A percentile compares a stretch with the other conserved stretches of the same genome.
These are phyloP conservation scores for Lipomyces sp. DNA, from an alignment of 805 yeast genomes.

Conservation along the genomic window DNA sequence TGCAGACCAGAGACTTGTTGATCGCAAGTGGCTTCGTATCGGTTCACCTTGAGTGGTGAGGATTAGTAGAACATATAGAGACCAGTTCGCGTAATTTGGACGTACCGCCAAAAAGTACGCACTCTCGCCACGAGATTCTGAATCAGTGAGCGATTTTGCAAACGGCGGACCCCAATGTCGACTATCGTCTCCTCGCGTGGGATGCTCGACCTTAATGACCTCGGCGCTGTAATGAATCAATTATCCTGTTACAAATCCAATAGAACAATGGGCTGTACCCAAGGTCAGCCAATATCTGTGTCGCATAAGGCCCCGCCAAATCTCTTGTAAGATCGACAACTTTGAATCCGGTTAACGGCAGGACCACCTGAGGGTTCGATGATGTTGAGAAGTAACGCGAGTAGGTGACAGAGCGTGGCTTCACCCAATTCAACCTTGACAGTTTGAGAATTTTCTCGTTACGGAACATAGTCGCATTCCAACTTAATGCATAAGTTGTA, in stretches of 20 bases:
- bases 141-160: conserved; percentile 38
- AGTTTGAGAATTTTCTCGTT: no score
- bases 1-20: background rate
- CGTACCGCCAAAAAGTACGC: conserved; percentile 49
- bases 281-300: conserved; percentile 50
- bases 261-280: conserved; percentile 36
- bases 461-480: no score
- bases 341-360: conserved; percentile 46
- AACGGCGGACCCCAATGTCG: conserved; percentile 53
- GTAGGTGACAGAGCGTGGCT: no score
- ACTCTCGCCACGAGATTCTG: conserved; percentile 44
- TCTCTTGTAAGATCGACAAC: conserved; percentile 51
- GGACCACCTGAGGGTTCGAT: background rate
- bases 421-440: no score
- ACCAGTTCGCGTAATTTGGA: background rate
- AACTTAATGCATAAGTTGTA: no score
- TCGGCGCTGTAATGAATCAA: conserved; percentile 45
- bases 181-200: conserved; percentile 50
- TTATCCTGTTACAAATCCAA: background rate
- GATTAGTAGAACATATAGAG: background rate
- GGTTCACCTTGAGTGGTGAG: conserved; percentile 17
- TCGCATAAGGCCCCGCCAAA: conserved; percentile 51
- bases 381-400: background rate
- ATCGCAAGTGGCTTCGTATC: conserved; percentile 12
- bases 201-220: conserved; percentile 50